phyloP scores from a whole-genome alignment of 129 eudicot genomes.

The Erigeron canadensis region DNA sequence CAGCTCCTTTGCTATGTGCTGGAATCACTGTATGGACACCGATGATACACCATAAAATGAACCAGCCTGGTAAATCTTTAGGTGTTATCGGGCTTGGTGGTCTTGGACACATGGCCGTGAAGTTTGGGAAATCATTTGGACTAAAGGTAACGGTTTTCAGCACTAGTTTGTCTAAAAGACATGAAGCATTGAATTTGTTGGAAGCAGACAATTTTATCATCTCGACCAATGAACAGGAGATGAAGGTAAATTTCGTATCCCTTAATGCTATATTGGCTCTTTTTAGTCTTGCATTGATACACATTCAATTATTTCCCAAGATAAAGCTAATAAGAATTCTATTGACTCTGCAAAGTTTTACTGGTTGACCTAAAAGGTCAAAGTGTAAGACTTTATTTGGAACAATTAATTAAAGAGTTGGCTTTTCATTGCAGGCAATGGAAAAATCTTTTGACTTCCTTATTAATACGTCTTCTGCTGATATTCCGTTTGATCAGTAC shows the following conservation, averaged over 20 bases:
- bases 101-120: conserved; percentile 92
- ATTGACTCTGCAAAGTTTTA: neutral
- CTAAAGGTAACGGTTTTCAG: conserved; percentile 79
- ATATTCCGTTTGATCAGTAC: conserved; percentile 67
- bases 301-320: neutral
- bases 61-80: conserved; percentile 76
- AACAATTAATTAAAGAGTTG: neutral
- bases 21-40: conserved; percentile 97
- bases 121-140: conserved; percentile 96
- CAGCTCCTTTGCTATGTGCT: conserved; percentile 94
- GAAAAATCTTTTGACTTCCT: conserved; percentile 68
- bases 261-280: neutral
- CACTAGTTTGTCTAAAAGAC: conserved; percentile 76
- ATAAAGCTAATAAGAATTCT: neutral
- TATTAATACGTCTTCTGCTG: conserved; percentile 80
- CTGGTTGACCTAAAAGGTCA: neutral
- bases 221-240: conserved; percentile 68
- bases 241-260: conserved; percentile 39
- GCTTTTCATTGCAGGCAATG: conserved; percentile 11
- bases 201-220: conserved; percentile 75
- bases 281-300: neutral
- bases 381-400: neutral
- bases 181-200: conserved; percentile 70
- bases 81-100: conserved; percentile 98
- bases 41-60: conserved; percentile 81